Base-by-base conservation (phyloP, 805 yeast species). In the Candida orba region DNA sequence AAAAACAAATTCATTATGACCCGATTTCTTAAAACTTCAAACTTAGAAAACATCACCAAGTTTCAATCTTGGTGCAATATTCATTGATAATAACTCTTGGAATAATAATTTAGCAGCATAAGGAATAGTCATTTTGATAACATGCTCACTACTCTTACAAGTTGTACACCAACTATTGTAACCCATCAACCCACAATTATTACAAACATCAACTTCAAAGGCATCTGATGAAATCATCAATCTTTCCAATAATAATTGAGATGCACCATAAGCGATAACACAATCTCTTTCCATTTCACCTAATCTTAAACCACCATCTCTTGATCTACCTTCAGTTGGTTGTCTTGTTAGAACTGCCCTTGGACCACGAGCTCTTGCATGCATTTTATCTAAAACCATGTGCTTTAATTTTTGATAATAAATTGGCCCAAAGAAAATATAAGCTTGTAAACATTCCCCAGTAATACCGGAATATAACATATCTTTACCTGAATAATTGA, bases 201-300 rank as follows among this genome's bases (percentile, higher is more conserved):
- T 84, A 70, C 99, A 93, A 31, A 93, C 81, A 59, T 93, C 98
- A 27, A 93, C 97, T 55, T 93, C 98, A 61, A 93, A 93, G 0
- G 97, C 98, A 70, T 93, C 99, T 0, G 98, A 90, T 42, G 96
- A 86, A 41, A 90, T 69, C 99, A 93, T 93, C 58, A 93, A 75
- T 66, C 99, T 80, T 67, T 93, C 99, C 49, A 93, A 69, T 52
- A 93, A 72, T 53, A 93, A 70, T 66, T 91, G 98, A 6, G 97
- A 90, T 1, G 99, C 99, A 59, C 99, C 99, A 58, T 93, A 93
- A 1, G 99, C 99, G 67, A 93, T 95, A 52, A 93, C 96, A 82
- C 99, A 93, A 72, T 93, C 99, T 68, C 99, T 84, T 66, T 93
- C 99, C 99, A 93, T 93, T 70, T 93, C 99, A 58, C 99, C 99